Evolutionary conservation across 1,284 basidiomycete genomes (phyloP).

Genomic region (Ustilago trichophora): DNA sequence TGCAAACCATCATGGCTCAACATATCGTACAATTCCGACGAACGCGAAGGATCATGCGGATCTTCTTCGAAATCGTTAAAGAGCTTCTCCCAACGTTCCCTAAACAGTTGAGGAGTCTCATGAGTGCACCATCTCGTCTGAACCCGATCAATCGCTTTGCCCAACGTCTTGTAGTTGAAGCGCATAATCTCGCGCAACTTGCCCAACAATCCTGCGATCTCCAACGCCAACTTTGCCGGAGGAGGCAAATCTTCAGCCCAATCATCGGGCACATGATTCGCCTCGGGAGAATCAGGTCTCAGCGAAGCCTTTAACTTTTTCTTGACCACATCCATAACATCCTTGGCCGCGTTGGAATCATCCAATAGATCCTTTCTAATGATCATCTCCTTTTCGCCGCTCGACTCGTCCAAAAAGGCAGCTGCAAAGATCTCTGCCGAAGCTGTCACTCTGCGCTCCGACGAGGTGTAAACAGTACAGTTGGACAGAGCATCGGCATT

Average conservation of each 20-base stretch:
- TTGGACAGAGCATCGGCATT: slow-evolving; percentile 62
- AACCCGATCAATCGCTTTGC: slow-evolving; percentile 79
- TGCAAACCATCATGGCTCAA: slow-evolving; percentile 58
- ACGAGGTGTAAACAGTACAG: slow-evolving; percentile 84
- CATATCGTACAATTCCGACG: slow-evolving; percentile 94
- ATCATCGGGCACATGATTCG: slow-evolving; percentile 45
- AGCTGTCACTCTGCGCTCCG: slow-evolving; percentile 93
- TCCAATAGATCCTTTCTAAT: slow-evolving; percentile 93
- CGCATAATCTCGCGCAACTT: slow-evolving; percentile 89
- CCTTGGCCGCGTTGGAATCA: slow-evolving; percentile 98
- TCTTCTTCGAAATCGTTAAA: slow-evolving; percentile 99
- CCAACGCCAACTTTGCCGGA: slow-evolving; percentile 70
- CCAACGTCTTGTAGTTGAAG: slow-evolving; percentile 83
- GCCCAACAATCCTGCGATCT: slow-evolving; percentile 88
- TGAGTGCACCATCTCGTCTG: slow-evolving; percentile 85
- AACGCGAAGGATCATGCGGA: slow-evolving; percentile 95
- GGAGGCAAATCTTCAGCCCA: slow-evolving; percentile 62
- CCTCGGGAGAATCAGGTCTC: slow-evolving; percentile 83
- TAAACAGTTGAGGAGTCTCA: slow-evolving; percentile 94
- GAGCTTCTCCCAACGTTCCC: slow-evolving; percentile 99
- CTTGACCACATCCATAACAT: slow-evolving; percentile 78
- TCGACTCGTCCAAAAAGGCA: slow-evolving; percentile 57
- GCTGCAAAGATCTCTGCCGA: slow-evolving; percentile 89
- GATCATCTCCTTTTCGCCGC: slow-evolving; percentile 66
- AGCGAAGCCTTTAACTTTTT: slow-evolving; percentile 94